phyloP scores from a whole-genome alignment of 2,329 filamentous ascomycete species.

The Endoconidiophora laricicola region DNA sequence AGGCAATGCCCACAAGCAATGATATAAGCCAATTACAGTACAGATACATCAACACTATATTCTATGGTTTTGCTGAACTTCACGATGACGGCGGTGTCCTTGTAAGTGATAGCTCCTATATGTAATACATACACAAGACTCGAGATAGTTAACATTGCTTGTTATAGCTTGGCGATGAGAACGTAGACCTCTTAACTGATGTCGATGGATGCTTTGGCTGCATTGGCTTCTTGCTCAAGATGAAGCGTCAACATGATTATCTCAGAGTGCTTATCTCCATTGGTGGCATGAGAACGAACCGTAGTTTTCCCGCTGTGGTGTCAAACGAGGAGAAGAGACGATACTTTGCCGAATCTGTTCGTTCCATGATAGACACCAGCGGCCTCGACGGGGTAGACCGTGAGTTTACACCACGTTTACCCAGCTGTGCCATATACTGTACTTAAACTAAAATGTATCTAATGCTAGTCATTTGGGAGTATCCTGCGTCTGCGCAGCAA shows the following conservation, averaged over 20 bases:
- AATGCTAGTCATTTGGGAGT: conserved; percentile 3
- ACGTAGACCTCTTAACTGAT: background rate
- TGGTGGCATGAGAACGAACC: background rate
- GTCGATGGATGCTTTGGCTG: background rate
- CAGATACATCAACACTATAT: background rate
- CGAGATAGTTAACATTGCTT: background rate
- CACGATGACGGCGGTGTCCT: background rate
- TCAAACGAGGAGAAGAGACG: background rate
- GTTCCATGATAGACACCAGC: background rate
- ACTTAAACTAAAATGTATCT: background rate
- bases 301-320: background rate
- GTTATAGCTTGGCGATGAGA: background rate
- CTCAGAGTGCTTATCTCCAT: conserved; percentile 5
- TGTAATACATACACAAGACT: background rate
- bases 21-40: background rate
- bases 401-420: background rate
- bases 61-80: background rate
- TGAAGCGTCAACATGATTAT: conserved; percentile 1
- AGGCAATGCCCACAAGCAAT: background rate
- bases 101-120: background rate
- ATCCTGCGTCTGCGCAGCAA: background rate
- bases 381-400: conserved; percentile 8
- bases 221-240: background rate
- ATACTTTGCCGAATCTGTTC: background rate
- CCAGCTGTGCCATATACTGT: background rate